Evolutionary conservation across 352 stramenopile species (phyloP), one percentile per base, ranked within the genome.

Genomic region (Pythium chondricola): DNA sequence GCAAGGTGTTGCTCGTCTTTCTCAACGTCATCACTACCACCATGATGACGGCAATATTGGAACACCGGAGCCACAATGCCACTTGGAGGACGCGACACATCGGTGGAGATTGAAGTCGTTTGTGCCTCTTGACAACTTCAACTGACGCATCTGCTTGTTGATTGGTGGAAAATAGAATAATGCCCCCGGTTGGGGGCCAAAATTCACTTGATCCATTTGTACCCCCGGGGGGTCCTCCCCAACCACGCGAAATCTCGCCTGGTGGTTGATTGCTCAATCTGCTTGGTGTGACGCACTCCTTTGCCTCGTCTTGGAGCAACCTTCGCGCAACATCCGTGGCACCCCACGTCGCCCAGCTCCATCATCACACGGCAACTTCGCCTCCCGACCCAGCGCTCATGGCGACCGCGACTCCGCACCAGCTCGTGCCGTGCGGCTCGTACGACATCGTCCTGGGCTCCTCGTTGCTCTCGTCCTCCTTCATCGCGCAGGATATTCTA

Each of bases 371-470:
- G 14, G 33, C 20, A 43, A 43, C 26, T 25, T 31, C 8, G 29
- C 18, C 30, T 16, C 16, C n/a, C 9, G 6, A 4, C 18, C 36
- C 20, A 31, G 30, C 31, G 16, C 17, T 25, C 10, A 37, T 48
- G 43, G 17, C 25, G 16, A 16, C 36, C 22, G 4, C 10, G 11
- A 5, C 24, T 10, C 24, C 27, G 20, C 31, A 59, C 36, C 51
- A 59, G 30, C 39, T 61, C 6, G 41, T 91, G 30, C 74, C 76
- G 44, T 91, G 80, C 64, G 78, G 78, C 50, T 75, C 73, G 41
- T 88, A 92, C 69, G 73, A 88, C 58, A 85, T 92, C 50, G 73
- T 89, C 45, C 65, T 92, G 31, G 81, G 81, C 60, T 76, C 75
- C 14, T 54, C 62, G 38, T 60, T 92, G 37, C 64, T 92, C 13